Percentiles rank a stretch among this genome's conserved stretches.
These are phyloP conservation scores for Cladosporium halotolerans DNA, from an alignment of 2,329 filamentous ascomycete genomes.

Conservation along the genomic window DNA sequence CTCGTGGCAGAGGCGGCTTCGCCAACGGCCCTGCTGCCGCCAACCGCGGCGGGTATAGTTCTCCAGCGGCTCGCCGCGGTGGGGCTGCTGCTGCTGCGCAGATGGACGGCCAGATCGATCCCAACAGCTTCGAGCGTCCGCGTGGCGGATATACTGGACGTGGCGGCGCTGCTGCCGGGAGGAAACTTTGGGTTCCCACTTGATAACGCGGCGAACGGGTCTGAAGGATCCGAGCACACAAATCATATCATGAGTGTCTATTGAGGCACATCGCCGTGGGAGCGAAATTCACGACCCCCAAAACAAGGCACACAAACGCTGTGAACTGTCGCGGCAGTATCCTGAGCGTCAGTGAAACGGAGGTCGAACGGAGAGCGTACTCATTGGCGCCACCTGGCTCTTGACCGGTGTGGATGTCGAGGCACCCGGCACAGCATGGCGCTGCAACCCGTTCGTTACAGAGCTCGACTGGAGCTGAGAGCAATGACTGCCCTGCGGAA, in stretches of 20 bases:
- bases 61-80: constrained; percentile 8
- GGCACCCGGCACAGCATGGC: too few relatives aligned
- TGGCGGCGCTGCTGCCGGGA: constrained; percentile 1
- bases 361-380: too few relatives aligned
- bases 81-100: constrained; percentile 11
- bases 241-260: background rate
- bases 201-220: background rate
- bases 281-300: background rate
- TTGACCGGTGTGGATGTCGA: too few relatives aligned
- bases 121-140: constrained; percentile 32
- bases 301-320: background rate
- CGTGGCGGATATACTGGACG: constrained; percentile 35
- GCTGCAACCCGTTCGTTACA: too few relatives aligned
- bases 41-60: constrained; percentile 18
- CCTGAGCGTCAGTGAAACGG: too few relatives aligned
- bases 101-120: constrained; percentile 29
- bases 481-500: too few relatives aligned
- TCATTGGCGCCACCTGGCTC: too few relatives aligned
- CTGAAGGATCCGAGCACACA: background rate
- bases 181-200: constrained; percentile 12
- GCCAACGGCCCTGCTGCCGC: constrained; percentile 8
- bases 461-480: too few relatives aligned
- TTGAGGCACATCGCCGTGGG: background rate
- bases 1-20: constrained; percentile 4
- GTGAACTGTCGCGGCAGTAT: too few relatives aligned